Evolutionary conservation across 495 filamentous ascomycete genomes (phyloP), one percentile per base, ranked within the genome.

Genomic region (Extremus antarcticus): DNA sequence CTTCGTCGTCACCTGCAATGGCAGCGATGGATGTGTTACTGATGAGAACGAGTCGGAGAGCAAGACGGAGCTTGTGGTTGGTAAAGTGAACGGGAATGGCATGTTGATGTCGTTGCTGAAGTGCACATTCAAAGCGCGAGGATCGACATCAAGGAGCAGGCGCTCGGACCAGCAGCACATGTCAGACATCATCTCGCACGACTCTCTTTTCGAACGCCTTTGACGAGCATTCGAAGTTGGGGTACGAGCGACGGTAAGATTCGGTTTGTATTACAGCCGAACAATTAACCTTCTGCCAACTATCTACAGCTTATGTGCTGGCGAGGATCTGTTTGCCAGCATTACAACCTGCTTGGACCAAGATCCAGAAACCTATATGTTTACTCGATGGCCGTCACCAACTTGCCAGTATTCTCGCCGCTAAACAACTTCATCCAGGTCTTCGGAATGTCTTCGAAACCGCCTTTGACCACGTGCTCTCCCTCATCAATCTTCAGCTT

Each of bases 371-470:
- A 35, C 7, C 29, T 35, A 35, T 35, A 4, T 48, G 48, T 40
- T 52, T 64, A 60, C 53, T 58, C 7, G 23, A 61, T 17, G 9
- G 48, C 54, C 2, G 67, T 70, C 21, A 71, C 50, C 47, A 71
- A 48, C 54, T 71, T 71, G 1, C 69, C 69, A 41, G 61, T 64
- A 40, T 71, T 71, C 7, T 56, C 55, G 15, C 69, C 66, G 9
- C 52, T 45, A 48, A 70, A 71, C 56, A 71, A 40, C 60, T 56
- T 47, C 59, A 63, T 57, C 69, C 69, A 71, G 0, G 65, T 70
- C 57, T 65, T 70, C 39, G 68, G 68, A 4, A 71, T 50, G 46
- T 71, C 68, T 53, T 71, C 69, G 53, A 71, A 71, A 43, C 59
- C 61, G 4, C 61, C 64, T 47, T 66, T 56, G 11, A 71, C 65